These are phyloP conservation scores for Mycocentrospora acerina DNA, from an alignment of 2,329 filamentous ascomycete species.

Conservation along the genomic window DNA sequence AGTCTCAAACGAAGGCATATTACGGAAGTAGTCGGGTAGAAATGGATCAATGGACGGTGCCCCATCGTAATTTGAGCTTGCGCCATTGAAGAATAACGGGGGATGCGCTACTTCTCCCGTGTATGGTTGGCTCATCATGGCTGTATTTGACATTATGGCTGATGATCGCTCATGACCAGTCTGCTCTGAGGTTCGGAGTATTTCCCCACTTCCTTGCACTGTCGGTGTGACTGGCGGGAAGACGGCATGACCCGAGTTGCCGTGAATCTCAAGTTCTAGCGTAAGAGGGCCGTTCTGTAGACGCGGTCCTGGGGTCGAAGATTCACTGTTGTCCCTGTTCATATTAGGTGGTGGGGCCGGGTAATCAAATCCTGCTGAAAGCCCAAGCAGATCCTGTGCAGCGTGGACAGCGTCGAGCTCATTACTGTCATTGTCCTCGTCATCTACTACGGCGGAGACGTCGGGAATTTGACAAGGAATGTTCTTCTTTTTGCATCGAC, in stretches of 20 bases:
- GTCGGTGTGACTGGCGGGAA: slow-evolving; percentile 3
- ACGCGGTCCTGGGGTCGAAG: background rate
- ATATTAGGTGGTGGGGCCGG: slow-evolving; percentile 12
- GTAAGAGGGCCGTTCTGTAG: slow-evolving; percentile 3
- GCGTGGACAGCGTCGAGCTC: slow-evolving; percentile 29
- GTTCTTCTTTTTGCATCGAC: slow-evolving; percentile 52
- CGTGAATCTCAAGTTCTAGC: background rate
- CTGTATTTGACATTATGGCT: slow-evolving; percentile 1
- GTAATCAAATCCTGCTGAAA: slow-evolving; percentile 28
- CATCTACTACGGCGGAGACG: slow-evolving; percentile 10
- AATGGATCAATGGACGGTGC: slow-evolving; percentile 19
- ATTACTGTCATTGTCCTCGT: slow-evolving; percentile 18
- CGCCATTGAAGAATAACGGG: slow-evolving; percentile 18
- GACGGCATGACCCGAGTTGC: slow-evolving; percentile 5
- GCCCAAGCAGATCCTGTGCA: slow-evolving; percentile 33
- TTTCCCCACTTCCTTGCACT: background rate
- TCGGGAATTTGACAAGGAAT: slow-evolving; percentile 45
- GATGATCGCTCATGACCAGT: slow-evolving; percentile 1
- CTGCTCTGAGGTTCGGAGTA: slow-evolving; percentile 5
- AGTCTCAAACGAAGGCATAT: slow-evolving; percentile 31
- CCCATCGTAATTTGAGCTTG: slow-evolving; percentile 14
- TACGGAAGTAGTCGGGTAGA: slow-evolving; percentile 32
- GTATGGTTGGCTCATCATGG: too few species aligned
- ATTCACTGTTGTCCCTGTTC: background rate
- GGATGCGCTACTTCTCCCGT: slow-evolving; percentile 3